A percentile compares a stretch with the other conserved stretches of the same genome.
Conservation (phyloP, 2,329 filamentous ascomycete species). For the Aspergillus clavatus region DNA sequence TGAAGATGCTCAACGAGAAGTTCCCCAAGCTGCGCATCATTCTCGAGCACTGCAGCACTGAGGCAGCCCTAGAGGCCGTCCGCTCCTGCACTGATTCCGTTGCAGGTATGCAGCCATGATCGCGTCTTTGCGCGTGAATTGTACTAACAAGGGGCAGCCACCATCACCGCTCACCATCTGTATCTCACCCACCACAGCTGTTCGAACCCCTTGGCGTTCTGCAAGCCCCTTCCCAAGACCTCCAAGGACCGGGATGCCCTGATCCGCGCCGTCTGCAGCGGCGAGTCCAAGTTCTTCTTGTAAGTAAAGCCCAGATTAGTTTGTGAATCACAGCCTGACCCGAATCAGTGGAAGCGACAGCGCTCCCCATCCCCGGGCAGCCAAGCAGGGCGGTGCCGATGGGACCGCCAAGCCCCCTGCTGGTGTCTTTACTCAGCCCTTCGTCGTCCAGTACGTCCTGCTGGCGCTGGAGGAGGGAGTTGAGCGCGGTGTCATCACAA, state of each 20-base stretch:
- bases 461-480: background rate
- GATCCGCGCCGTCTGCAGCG: slow-evolving; percentile 54
- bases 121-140: background rate
- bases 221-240: slow-evolving; percentile 69
- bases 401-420: slow-evolving; percentile 45
- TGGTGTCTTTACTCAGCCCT: slow-evolving; percentile 59
- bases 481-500: background rate
- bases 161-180: slow-evolving; percentile 83
- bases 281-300: slow-evolving; percentile 61
- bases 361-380: slow-evolving; percentile 58
- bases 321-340: background rate
- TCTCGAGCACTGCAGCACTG: slow-evolving; percentile 83
- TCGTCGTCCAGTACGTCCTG: background rate
- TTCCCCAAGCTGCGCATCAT: slow-evolving; percentile 61
- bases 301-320: background rate
- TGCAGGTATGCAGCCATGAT: slow-evolving; percentile 39
- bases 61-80: slow-evolving; percentile 74
- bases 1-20: slow-evolving; percentile 64
- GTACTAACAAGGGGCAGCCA: slow-evolving; percentile 41
- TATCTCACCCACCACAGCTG: slow-evolving; percentile 73
- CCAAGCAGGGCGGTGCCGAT: slow-evolving; percentile 48
- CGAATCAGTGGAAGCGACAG: slow-evolving; percentile 53
- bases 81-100: slow-evolving; percentile 71
- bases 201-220: slow-evolving; percentile 70
- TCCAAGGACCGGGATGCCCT: slow-evolving; percentile 69